Conservation (phyloP, 2,329 filamentous ascomycete species). For the Aspergillaceae sp. region DNA sequence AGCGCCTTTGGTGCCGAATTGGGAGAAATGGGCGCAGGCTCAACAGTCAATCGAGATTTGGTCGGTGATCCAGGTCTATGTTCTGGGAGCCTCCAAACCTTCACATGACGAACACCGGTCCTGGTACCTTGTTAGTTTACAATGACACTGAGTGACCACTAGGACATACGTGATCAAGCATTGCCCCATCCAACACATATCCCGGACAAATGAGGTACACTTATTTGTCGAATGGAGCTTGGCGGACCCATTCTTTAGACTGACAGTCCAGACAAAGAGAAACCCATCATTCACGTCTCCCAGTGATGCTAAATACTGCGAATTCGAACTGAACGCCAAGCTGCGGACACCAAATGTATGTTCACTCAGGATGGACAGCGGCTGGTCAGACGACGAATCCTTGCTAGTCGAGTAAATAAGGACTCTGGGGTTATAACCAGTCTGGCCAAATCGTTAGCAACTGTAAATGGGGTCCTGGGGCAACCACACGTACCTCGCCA, state of each 20-base stretch:
- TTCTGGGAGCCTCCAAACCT: conserved; percentile 83
- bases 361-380: conserved; percentile 77
- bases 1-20: conserved; percentile 58
- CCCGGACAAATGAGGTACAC: conserved; percentile 76
- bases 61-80: conserved; percentile 50
- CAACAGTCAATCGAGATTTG: conserved; percentile 50
- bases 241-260: conserved; percentile 69
- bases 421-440: conserved; percentile 84
- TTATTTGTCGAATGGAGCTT: conserved; percentile 80
- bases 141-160: background rate
- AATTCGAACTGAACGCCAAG: conserved; percentile 82
- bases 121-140: conserved; percentile 10
- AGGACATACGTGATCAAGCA: conserved; percentile 61
- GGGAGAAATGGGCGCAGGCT: conserved; percentile 23
- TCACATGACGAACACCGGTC: conserved; percentile 82
- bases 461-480: background rate
- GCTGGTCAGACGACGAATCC: conserved; percentile 69
- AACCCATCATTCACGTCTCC: conserved; percentile 89
- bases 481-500: conserved; percentile 55
- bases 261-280: conserved; percentile 81
- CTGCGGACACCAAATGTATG: conserved; percentile 84
- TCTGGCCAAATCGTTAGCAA: conserved; percentile 41
- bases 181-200: conserved; percentile 84
- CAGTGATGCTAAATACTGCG: conserved; percentile 76
- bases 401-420: conserved; percentile 74